Base-by-base conservation (phyloP, 768 basidiomycete genomes). In the Pleurotus tuber-regium region DNA sequence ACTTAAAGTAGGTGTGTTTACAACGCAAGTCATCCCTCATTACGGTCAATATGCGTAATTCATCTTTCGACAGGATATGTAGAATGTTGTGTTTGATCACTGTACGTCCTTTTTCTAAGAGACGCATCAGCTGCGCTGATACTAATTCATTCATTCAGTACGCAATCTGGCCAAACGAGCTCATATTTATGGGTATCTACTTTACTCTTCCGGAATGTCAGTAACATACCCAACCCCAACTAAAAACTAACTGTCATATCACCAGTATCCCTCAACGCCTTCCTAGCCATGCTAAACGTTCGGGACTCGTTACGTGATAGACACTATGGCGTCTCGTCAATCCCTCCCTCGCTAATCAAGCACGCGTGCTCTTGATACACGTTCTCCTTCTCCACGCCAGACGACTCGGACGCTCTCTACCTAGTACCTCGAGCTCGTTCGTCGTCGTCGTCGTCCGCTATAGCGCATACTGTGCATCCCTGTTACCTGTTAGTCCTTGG, bases 151-250 rank as follows among this genome's bases (percentile, higher is more conserved):
- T 50, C 64, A 69, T 21, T 57, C 66, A 48, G 73, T 76, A 71
- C 55, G 60, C 65, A 3, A 57, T 69, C 9, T 76, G 77, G 74
- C 79, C 76, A 4, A 50, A 64, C 11, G 69, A 72, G 26, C 73
- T 73, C 56, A 65, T 71, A 12, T 76, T 73, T 61, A 65, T 76
- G 43, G 73, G 63, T 4, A 70, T 78, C 43, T 77, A 76, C 55
- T 70, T 77, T 51, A 65, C 65, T 31, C 66, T 78, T 10, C 73
- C 72, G 57, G 78, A 79, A 60, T 46, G 78, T 77, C 24, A 57
- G 71, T 56, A 16, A 24, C 18, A 16, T 16, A 9, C 19, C 41
- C 42, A 8, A 19, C 7, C 5, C 16, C n/a, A 43, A 30, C 21
- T 24, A 29, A 28, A 4, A 16, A 4, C 7, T 39, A 11, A 9